Base-by-base conservation (phyloP, 768 basidiomycete species). In the Suillus tomentosus region DNA sequence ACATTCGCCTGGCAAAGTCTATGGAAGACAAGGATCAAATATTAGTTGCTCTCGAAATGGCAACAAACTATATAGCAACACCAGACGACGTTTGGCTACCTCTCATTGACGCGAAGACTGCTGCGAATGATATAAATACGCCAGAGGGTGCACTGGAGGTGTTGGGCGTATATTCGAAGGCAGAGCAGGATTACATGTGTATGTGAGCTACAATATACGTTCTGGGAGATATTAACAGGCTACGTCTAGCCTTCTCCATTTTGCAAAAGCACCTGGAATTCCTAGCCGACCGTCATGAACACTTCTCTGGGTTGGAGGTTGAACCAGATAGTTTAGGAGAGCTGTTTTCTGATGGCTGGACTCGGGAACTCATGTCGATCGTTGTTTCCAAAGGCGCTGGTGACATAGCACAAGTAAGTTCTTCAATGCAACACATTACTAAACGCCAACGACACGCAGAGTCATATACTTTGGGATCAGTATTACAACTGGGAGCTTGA, bases 171-270 rank as follows among this genome's bases (percentile, higher is more conserved):
- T 94, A 88, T 72, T 76, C 79, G 45, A 82, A 82, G 42, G 92
- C 94, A 24, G 89, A 89, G 69, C 76, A 73, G 11, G 94, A 95
- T 70, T 94, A 94, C 74, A 73, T 94, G 42, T 94, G 94, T 94
- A 74, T 71, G 92, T 82, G 37, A 53, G 59, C 58, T 51, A 59
- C 40, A 61, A 13, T 42, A 37, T 27, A 24, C 57, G 24, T 27
- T 13, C 27, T 58, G 9, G n/a, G 37, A 62, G 40, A 42, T 51
- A 10, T 27, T 58, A 5, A 58, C 39, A 13, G 24, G 17, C 10
- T n/a, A 14, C 60, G 64, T 68, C 60, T 73, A 94, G 92, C 92
- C n/a, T 88, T 95, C 42, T 84, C 89, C 1, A 76, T 94, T 55
- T 81, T 95, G 54, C 81, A 84, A 71, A 84, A 80, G 65, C 92